These are phyloP conservation scores for Phalaenopsis equestris DNA, from an alignment of 106 monocot genomes.

Conservation along the genomic window DNA sequence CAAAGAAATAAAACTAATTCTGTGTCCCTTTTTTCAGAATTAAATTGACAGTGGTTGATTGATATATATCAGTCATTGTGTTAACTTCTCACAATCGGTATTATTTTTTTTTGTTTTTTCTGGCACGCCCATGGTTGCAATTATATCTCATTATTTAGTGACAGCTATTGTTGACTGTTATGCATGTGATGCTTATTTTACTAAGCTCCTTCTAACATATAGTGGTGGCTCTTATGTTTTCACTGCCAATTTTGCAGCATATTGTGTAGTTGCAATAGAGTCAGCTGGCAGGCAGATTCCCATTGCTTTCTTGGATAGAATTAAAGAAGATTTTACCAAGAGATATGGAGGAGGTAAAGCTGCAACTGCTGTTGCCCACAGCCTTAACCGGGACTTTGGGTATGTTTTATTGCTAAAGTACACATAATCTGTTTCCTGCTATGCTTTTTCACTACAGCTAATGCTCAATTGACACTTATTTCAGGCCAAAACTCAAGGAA, in stretches of 20 bases:
- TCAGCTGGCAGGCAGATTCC: constrained; percentile 14
- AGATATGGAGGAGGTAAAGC: constrained; percentile 25
- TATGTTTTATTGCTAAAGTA: neutral
- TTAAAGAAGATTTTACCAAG: constrained; percentile 15
- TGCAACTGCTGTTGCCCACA: constrained; percentile 15
- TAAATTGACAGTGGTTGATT: neutral
- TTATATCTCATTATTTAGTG: neutral
- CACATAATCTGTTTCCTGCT: neutral
- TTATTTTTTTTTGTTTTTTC: neutral
- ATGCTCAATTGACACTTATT: neutral
- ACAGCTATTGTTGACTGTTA: neutral
- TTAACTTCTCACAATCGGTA: neutral
- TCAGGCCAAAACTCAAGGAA: constrained; percentile 27
- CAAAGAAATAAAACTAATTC: neutral
- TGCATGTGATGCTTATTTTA: neutral
- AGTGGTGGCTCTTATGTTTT: neutral
- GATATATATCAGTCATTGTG: neutral
- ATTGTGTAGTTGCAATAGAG: constrained; percentile 15
- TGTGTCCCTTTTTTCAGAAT: neutral
- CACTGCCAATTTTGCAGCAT: constrained; percentile 12
- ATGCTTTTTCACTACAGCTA: too few relatives aligned
- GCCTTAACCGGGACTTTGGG: constrained; percentile 17
- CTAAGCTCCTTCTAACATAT: neutral
- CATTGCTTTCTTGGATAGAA: constrained; percentile 17
- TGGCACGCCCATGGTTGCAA: too few relatives aligned